Conservation (phyloP, 75 land plant species). For the Sequoiadendron giganteum region DNA sequence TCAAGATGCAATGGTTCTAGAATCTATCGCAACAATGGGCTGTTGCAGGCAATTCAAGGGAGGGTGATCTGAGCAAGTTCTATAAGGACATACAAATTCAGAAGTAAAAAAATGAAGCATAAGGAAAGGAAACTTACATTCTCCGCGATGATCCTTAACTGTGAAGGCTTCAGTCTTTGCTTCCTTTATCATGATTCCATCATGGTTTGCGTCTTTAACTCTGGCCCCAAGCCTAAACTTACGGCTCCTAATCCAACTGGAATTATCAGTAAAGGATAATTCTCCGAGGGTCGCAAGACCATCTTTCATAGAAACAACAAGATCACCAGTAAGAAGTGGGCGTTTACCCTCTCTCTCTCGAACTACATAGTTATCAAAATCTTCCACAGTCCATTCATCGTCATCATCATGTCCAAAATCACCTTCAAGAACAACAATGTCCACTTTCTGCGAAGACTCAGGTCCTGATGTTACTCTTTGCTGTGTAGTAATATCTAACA, state of each 20-base stretch:
- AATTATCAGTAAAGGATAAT: slow-evolving; percentile 63
- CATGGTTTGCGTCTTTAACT: slow-evolving; percentile 13
- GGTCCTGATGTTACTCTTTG: slow-evolving; percentile 35
- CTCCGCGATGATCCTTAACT: slow-evolving; percentile 82
- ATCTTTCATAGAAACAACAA: slow-evolving; percentile 25
- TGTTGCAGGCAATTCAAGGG: neutral
- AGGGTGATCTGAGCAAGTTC: neutral
- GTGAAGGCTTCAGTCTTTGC: slow-evolving; percentile 54
- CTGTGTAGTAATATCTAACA: slow-evolving; percentile 28
- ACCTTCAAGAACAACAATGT: slow-evolving; percentile 64
- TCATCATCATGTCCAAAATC: slow-evolving; percentile 60
- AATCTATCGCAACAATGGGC: neutral
- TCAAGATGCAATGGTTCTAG: neutral
- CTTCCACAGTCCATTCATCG: slow-evolving; percentile 51
- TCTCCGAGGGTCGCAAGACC: slow-evolving; percentile 51
- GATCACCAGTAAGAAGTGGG: slow-evolving; percentile 62
- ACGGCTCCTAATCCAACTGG: slow-evolving; percentile 69
- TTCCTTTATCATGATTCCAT: slow-evolving; percentile 45
- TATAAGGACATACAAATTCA: neutral
- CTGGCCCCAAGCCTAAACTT: slow-evolving; percentile 63
- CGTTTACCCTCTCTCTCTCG: slow-evolving; percentile 67
- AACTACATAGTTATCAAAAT: slow-evolving; percentile 32
- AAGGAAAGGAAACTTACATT: slow-evolving; percentile 47
- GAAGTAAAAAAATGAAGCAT: slow-evolving; percentile 5
- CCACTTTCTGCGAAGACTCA: slow-evolving; percentile 42